Conservation (phyloP, 345 rosid species). For the Brassica incana region DNA sequence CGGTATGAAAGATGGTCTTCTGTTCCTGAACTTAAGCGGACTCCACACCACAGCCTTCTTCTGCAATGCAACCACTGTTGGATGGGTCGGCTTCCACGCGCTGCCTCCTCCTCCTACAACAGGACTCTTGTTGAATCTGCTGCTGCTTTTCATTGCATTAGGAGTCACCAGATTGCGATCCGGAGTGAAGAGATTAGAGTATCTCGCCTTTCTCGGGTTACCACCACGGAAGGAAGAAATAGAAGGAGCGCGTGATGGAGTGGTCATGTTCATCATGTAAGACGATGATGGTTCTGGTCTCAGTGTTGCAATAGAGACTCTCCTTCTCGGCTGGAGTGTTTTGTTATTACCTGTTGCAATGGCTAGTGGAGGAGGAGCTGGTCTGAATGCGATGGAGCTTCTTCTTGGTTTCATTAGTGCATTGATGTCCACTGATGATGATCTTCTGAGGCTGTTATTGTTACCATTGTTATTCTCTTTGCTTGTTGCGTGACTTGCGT, state of each 20-base stretch:
- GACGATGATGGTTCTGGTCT: constrained; percentile 50
- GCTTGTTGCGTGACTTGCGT: constrained; percentile 2
- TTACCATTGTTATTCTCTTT: constrained; percentile 56
- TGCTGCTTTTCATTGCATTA: constrained; percentile 53
- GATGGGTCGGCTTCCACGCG: constrained; percentile 84
- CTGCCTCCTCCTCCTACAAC: constrained; percentile 57
- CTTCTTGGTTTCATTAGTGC: constrained; percentile 39
- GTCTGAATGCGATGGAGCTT: neutral
- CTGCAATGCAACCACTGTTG: constrained; percentile 82
- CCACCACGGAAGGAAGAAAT: constrained; percentile 24
- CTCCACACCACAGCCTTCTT: constrained; percentile 87
- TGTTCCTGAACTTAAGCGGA: constrained; percentile 63
- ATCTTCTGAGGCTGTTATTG: constrained; percentile 19
- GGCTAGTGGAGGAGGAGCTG: constrained; percentile 10
- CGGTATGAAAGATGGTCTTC: constrained; percentile 34
- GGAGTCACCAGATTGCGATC: constrained; percentile 53
- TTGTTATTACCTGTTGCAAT: constrained; percentile 39
- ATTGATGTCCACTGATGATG: constrained; percentile 37
- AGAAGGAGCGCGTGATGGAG: constrained; percentile 48
- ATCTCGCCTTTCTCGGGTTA: constrained; percentile 66
- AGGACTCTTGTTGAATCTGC: constrained; percentile 88
- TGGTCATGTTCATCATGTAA: constrained; percentile 49
- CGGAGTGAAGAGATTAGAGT: constrained; percentile 78
- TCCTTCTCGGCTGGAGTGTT: constrained; percentile 57
- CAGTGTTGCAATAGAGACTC: constrained; percentile 78